Base-by-base conservation (phyloP, 1,284 basidiomycete genomes). In the Vanrija humicola region DNA sequence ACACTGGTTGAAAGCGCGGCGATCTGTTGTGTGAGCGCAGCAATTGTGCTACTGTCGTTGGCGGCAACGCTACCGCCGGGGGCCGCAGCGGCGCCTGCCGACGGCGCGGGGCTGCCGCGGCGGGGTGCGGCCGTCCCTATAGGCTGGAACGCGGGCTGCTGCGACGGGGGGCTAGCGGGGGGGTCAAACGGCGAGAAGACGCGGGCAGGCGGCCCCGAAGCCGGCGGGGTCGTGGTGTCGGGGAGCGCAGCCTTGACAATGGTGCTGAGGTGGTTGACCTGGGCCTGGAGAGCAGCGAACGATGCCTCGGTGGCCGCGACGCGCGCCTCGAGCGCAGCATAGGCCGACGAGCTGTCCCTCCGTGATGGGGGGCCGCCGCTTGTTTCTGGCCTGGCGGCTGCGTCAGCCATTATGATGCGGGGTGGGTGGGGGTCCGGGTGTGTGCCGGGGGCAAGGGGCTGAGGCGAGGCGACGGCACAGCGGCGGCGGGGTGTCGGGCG, bases 1-100 rank as follows among this genome's bases (percentile, higher is more conserved):
- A 93, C 89, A n/a, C 88, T 89, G 0, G 86, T 85, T 26, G 89
- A 91, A 59, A 93, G 78, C 14, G 86, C 88, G 64, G 86, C 86
- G 52, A 92, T 78, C 50, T 89, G 84, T 67, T 88, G 87, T 9
- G 88, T 86, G 42, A 93, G 86, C 46, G 84, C 82, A 9, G 83
- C 79, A 54, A 92, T 40, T 38, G 50, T 26, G 7, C 42, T 51
- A 19, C 25, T 45, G 14, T n/a, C 39, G 45, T 38, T 40, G 12
- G 38, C 28, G 26, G 25, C 12, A 18, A 18, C 18, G 23, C 38
- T 18, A 7, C 28, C 28, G 10, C 43, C 49, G 25, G 28, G 18
- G 9, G 9, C 34, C 14, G 34, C 10, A 2, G 34, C 34, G 4
- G 34, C 34, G 34, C 34, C 34, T 34, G 34, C 12, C 21, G 21